phyloP scores from a whole-genome alignment of 306 rosid species.

The Astragalus glycyphyllos region DNA sequence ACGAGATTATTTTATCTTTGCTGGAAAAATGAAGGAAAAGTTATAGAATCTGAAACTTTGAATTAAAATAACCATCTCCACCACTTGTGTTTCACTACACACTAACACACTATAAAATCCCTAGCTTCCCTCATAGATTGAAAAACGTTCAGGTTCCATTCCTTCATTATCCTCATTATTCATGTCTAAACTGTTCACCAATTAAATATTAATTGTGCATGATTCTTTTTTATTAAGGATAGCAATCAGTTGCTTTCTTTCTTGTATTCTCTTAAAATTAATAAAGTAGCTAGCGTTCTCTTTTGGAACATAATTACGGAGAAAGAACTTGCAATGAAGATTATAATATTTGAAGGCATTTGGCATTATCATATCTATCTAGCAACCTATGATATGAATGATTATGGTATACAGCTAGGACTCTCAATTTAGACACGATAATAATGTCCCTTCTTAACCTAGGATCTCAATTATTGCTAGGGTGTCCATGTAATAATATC shows the following conservation, averaged over 20 bases:
- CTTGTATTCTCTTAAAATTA: constrained; percentile 31
- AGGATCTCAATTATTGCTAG: constrained; percentile 58
- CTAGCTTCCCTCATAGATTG: not conserved
- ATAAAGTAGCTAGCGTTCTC: constrained; percentile 28
- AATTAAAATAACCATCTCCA: constrained; percentile 18
- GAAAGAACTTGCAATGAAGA: constrained; percentile 43
- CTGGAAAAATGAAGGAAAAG: not conserved
- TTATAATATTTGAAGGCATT: constrained; percentile 48
- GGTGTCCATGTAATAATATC: not conserved
- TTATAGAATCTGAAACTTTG: constrained; percentile 26
- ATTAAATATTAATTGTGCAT: constrained; percentile 19
- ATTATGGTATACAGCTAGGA: constrained; percentile 55
- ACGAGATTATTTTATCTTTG: constrained; percentile 9
- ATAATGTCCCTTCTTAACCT: constrained; percentile 48
- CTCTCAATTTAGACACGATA: constrained; percentile 42
- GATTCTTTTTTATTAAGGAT: constrained; percentile 30
- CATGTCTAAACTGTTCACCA: not conserved
- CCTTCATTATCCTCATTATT: constrained; percentile 20
- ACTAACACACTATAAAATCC: constrained; percentile 13
- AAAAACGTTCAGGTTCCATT: constrained; percentile 17
- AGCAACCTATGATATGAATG: constrained; percentile 48
- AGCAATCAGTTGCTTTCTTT: constrained; percentile 34
- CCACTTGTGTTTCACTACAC: constrained; percentile 19
- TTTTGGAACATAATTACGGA: constrained; percentile 28
- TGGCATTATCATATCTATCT: constrained; percentile 50